These are phyloP conservation scores for Piper betle DNA, from an alignment of 164 flowering plant species.

Conservation along the genomic window DNA sequence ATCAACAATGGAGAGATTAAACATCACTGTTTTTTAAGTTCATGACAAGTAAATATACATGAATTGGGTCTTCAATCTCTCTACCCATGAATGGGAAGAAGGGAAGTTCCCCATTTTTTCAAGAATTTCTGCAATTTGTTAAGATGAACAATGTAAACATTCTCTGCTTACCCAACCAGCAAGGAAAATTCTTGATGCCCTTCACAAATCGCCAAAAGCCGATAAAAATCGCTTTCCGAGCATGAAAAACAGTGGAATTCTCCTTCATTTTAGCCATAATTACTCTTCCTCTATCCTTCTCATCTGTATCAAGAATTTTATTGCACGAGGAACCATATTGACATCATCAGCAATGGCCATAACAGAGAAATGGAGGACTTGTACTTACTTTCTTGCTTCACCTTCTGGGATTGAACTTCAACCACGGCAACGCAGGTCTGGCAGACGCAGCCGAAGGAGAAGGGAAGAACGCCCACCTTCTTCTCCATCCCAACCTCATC, in stretches of 20 bases:
- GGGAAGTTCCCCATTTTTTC: too few species aligned
- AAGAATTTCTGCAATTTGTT: too few species aligned
- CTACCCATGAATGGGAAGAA: too few species aligned
- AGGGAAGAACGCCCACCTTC: slow-evolving; percentile 40
- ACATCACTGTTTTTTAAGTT: background rate
- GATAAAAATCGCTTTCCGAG: slow-evolving; percentile 38
- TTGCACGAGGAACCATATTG: background rate
- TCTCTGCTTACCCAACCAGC: slow-evolving; percentile 45
- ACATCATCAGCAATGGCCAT: slow-evolving; percentile 5
- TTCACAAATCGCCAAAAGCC: slow-evolving; percentile 55
- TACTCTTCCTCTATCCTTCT: slow-evolving; percentile 20
- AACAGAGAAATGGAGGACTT: slow-evolving; percentile 1
- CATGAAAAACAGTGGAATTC: slow-evolving; percentile 21
- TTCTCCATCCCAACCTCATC: slow-evolving; percentile 50
- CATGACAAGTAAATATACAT: too few species aligned
- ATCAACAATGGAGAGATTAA: background rate
- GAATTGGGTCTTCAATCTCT: too few species aligned
- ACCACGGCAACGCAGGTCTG: slow-evolving; percentile 33
- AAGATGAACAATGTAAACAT: too few species aligned
- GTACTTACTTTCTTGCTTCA: slow-evolving; percentile 11
- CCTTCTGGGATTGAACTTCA: slow-evolving; percentile 16
- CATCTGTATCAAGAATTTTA: slow-evolving; percentile 10
- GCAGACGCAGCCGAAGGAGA: slow-evolving; percentile 46
- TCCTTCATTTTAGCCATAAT: slow-evolving; percentile 38
- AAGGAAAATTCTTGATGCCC: slow-evolving; percentile 59